Percentiles rank a stretch among this genome's conserved stretches.
phyloP scores from a whole-genome alignment of 2,329 filamentous ascomycete species.

The Exophiala bonariae region DNA sequence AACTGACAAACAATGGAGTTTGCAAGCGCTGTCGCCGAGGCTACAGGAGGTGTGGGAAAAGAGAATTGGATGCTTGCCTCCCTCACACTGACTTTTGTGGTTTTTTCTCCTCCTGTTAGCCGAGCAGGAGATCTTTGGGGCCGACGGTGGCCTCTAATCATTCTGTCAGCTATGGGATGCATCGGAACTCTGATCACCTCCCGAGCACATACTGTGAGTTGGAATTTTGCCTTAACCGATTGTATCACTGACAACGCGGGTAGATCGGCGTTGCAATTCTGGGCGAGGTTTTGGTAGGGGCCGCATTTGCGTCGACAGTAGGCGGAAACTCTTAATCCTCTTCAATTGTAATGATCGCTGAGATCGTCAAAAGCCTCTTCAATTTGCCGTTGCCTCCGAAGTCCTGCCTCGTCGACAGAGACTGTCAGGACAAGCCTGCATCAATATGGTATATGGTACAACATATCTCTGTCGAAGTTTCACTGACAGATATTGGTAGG shows the following conservation, averaged over 20 bases:
- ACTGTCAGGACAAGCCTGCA: slow-evolving; percentile 11
- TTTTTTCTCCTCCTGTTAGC: slow-evolving; percentile 8
- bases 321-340: background rate
- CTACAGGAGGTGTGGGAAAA: slow-evolving; percentile 5
- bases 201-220: slow-evolving; percentile 6
- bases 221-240: too few species aligned
- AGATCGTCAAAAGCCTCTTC: slow-evolving; percentile 2
- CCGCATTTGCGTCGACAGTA: slow-evolving; percentile 10
- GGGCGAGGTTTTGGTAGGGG: slow-evolving; percentile 12
- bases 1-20: slow-evolving; percentile 1
- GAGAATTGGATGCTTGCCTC: slow-evolving; percentile 6
- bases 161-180: slow-evolving; percentile 5
- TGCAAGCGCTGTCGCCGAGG: slow-evolving; percentile 3
- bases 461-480: background rate
- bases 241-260: background rate
- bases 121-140: slow-evolving; percentile 9
- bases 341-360: background rate
- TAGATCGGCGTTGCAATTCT: slow-evolving; percentile 12
- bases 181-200: slow-evolving; percentile 14
- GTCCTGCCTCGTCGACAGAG: slow-evolving; percentile 11
- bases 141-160: slow-evolving; percentile 8
- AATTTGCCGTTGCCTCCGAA: slow-evolving; percentile 11
- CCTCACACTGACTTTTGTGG: slow-evolving; percentile 8
- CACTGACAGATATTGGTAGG: background rate
- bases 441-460: slow-evolving; percentile 8